Percentiles rank a stretch among this genome's conserved stretches.
phyloP scores from a whole-genome alignment of 2,329 filamentous ascomycete genomes.

The Talaromyces sp. region DNA sequence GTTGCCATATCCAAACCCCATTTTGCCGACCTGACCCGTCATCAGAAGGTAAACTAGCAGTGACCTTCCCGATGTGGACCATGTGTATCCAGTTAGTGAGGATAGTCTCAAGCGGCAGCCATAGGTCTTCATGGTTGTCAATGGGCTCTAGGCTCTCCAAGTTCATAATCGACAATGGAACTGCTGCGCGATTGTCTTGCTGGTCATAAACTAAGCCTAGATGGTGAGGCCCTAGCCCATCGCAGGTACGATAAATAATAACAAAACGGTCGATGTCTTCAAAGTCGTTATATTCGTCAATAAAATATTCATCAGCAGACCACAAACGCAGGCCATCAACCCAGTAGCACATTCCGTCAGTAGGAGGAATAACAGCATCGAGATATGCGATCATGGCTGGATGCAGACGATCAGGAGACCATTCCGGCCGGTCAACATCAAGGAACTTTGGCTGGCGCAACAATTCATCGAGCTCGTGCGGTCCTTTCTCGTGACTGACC shows the following conservation, averaged over 20 bases:
- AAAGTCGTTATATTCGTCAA: background rate
- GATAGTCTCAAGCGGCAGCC: slow-evolving; percentile 19
- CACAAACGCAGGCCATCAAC: background rate
- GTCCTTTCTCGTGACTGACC: slow-evolving; percentile 15
- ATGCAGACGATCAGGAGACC: slow-evolving; percentile 15
- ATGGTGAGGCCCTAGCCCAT: slow-evolving; percentile 15
- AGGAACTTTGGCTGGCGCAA: background rate
- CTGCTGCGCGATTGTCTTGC: slow-evolving; percentile 3
- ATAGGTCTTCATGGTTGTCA: slow-evolving; percentile 16
- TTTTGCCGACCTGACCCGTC: background rate
- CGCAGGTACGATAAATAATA: slow-evolving; percentile 16
- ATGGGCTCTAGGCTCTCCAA: slow-evolving; percentile 16
- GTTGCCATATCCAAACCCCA: slow-evolving; percentile 16
- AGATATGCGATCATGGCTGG: slow-evolving; percentile 17
- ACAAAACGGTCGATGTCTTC: slow-evolving; percentile 13
- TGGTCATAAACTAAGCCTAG: slow-evolving; percentile 14
- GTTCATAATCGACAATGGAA: slow-evolving; percentile 10
- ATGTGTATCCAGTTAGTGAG: slow-evolving; percentile 19
- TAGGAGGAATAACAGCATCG: slow-evolving; percentile 11
- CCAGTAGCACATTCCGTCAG: slow-evolving; percentile 12
- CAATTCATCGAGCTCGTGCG: slow-evolving; percentile 12
- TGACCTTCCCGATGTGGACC: slow-evolving; percentile 16
- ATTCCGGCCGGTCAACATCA: slow-evolving; percentile 2
- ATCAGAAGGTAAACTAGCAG: background rate
- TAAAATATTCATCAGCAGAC: background rate